Evolutionary conservation across 768 basidiomycete genomes (phyloP).

Genomic region (Leccinum aurantiacum): DNA sequence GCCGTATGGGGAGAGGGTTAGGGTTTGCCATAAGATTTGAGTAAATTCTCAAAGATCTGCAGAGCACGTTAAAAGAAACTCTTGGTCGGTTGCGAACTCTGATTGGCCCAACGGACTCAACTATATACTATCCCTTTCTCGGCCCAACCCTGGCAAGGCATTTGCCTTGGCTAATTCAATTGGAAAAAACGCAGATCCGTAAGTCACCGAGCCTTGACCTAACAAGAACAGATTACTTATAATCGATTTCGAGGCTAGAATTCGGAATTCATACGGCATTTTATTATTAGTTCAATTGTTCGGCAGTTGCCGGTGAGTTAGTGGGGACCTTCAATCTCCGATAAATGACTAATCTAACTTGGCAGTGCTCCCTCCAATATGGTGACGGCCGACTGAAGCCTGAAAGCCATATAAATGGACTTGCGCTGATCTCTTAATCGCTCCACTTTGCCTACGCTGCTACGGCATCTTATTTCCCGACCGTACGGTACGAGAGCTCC

Average conservation of each 20-base stretch:
- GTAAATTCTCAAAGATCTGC: not conserved
- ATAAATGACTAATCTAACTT: not conserved
- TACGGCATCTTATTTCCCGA: conserved; percentile 19
- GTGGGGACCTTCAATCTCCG: not conserved
- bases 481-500: not conserved
- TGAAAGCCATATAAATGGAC: not conserved
- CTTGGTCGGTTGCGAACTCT: not conserved
- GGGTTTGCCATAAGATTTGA: not conserved
- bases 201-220: not conserved
- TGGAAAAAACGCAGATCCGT: not conserved
- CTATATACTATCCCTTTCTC: not conserved
- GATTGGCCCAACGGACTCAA: not conserved
- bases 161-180: not conserved
- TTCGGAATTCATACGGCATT: not conserved
- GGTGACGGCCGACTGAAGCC: not conserved
- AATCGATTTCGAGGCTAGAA: not conserved
- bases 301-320: not conserved
- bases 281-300: too few relatives aligned
- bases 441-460: conserved; percentile 2
- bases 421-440: conserved; percentile 1
- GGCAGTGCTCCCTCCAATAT: not conserved
- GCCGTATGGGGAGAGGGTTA: not conserved
- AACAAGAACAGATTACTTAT: not conserved
- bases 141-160: not conserved
- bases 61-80: not conserved